Conservation (phyloP, 371 early-diverging fungal genomes). For the Mortierella sp. region DNA sequence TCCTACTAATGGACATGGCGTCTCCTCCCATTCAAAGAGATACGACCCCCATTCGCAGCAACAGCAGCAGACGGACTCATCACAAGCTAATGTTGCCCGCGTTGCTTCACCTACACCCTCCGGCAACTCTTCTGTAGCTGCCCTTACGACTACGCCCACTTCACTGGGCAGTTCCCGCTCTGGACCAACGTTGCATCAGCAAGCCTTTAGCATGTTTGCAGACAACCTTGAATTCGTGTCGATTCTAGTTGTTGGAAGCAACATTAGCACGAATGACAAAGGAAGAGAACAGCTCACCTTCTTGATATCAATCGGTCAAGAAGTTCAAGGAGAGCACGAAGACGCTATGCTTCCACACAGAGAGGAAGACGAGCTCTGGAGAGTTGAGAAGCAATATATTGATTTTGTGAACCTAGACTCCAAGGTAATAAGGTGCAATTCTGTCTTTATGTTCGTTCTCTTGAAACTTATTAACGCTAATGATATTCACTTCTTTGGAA, state of each 20-base stretch:
- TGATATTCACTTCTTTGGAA: neutral
- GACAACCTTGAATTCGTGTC: constrained; percentile 50
- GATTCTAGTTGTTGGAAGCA: constrained; percentile 74
- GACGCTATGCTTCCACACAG: constrained; percentile 47
- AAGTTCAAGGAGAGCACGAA: constrained; percentile 36
- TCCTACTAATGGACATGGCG: constrained; percentile 13
- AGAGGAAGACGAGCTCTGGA: constrained; percentile 76
- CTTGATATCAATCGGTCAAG: constrained; percentile 61
- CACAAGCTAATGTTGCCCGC: constrained; percentile 18
- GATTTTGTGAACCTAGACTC: constrained; percentile 83
- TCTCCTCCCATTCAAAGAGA: constrained; percentile 22
- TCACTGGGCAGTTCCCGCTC: constrained; percentile 32
- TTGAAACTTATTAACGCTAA: neutral
- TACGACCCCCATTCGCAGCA: constrained; percentile 17
- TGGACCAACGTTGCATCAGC: constrained; percentile 31
- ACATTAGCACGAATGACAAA: constrained; percentile 74
- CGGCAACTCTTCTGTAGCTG: constrained; percentile 43
- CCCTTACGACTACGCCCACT: constrained; percentile 13
- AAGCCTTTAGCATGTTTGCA: constrained; percentile 49
- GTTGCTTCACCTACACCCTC: constrained; percentile 54
- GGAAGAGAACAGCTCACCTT: constrained; percentile 77
- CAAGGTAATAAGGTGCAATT: constrained; percentile 59
- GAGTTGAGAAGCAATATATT: constrained; percentile 84
- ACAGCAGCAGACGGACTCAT: constrained; percentile 18
- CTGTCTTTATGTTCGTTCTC: neutral